Evolutionary conservation across 1,284 basidiomycete genomes (phyloP), one percentile per base, ranked within the genome.

Genomic region (Amylostereum chailletii): DNA sequence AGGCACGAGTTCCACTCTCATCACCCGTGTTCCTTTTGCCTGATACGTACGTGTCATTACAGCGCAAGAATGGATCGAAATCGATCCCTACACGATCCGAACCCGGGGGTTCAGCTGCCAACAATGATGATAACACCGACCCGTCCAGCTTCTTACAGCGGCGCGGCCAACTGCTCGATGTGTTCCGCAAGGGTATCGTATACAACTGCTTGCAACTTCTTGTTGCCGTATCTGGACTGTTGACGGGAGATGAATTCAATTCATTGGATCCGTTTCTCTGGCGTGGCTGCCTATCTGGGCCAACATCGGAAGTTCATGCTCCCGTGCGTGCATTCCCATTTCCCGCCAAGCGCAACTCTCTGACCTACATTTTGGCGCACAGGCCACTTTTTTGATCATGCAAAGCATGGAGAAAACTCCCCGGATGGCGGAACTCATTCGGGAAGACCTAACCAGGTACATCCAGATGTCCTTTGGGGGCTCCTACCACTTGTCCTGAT

Each of bases 351-450:
- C 19, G 19, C 19, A 19, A 19, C 19, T 19, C 19, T 19, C 19
- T 19, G 19, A 19, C 19, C 19, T 19, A 19, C 19, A 41, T 37
- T 26, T n/a, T 27, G 43, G n/a, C 30, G 26, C 9, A 32, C 51
- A 87, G 84, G 71, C 77, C 6, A 81, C 76, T 52, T 86, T 83
- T 58, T 63, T 87, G 31, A 55, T 80, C 34, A 86, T 86, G 82
- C 81, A 83, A 63, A 79, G 77, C 55, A 82, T 81, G 0, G 85
- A 88, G 62, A 85, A 77, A 62, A 67, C 64, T 19, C 19, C 19
- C 19, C 19, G 19, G 19, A 66, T 82, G 38, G 52, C 73, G 7
- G 64, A 67, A 1, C 53, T 71, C 26, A 74, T 86, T n/a, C 72
- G 78, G 55, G 63, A 71, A 42, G 80, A 84, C 53, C 56, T 85